Conservation (phyloP, 2,329 filamentous ascomycete species). For the Drechslera avenae region DNA sequence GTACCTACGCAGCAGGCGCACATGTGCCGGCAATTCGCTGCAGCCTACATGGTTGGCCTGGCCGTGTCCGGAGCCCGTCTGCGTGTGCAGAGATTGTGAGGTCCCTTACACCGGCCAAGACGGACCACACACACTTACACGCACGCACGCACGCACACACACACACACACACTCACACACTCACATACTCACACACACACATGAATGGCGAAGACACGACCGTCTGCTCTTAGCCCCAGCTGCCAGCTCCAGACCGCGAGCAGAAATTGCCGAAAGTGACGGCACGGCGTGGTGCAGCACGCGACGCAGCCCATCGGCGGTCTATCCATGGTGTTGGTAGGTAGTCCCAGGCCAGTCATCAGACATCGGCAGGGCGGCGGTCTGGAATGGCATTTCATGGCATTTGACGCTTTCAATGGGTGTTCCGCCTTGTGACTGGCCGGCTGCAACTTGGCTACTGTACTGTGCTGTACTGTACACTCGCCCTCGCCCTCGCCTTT, state of each 20-base stretch:
- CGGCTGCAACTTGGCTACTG: slow-evolving; percentile 6
- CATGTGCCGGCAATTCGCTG: slow-evolving; percentile 12
- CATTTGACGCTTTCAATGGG: no score
- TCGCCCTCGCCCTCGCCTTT: slow-evolving; percentile 13
- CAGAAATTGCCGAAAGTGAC: slow-evolving; percentile 32
- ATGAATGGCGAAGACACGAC: no score
- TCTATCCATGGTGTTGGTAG: slow-evolving; percentile 17
- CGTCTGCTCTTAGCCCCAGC: no score
- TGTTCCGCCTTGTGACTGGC: slow-evolving; percentile 28
- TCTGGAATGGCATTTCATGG: slow-evolving; percentile 35
- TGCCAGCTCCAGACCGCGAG: slow-evolving; percentile 20
- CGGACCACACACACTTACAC: slow-evolving; percentile 20
- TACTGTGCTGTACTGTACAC: slow-evolving; percentile 8
- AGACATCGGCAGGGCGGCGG: slow-evolving; percentile 24
- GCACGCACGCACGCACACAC: slow-evolving; percentile 11
- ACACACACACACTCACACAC: slow-evolving; percentile 12
- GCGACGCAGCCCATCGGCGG: slow-evolving; percentile 17
- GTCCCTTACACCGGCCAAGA: slow-evolving; percentile 34
- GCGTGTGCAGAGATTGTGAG: slow-evolving; percentile 12
- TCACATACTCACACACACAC: slow-evolving; percentile 8
- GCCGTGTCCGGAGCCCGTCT: slow-evolving; percentile 2
- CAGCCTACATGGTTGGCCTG: slow-evolving; percentile 18
- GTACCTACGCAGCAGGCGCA: no score
- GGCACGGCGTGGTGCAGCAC: slow-evolving; percentile 29
- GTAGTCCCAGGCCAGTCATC: slow-evolving; percentile 16